A percentile compares a stretch with the other conserved stretches of the same genome.
Evolutionary conservation across 1,284 basidiomycete species (phyloP).

Genomic region (Tremellales sp.): DNA sequence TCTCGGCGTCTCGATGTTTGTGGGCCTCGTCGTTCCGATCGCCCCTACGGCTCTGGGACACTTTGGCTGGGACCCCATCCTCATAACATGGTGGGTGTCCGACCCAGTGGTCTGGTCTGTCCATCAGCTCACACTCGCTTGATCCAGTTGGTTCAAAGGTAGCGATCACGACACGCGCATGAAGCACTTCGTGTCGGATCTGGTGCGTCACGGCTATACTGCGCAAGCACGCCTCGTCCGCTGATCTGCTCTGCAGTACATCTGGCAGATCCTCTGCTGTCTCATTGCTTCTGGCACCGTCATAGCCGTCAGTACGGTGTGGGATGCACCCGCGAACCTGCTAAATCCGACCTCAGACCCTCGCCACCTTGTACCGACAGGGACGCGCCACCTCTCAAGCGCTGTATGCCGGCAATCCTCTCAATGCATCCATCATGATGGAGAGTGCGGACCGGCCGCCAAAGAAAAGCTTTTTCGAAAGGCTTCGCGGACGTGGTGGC

Average conservation of each 20-base stretch:
- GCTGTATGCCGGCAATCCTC: constrained; percentile 17
- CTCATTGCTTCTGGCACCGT: background rate
- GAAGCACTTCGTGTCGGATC: background rate
- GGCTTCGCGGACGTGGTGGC: too few relatives aligned
- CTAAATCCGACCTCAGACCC: constrained; percentile 11
- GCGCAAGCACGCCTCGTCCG: too few relatives aligned
- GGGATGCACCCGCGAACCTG: too few relatives aligned
- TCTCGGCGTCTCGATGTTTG: constrained; percentile 13
- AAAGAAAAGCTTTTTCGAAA: too few relatives aligned
- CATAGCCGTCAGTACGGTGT: constrained; percentile 1
- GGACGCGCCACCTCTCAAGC: constrained; percentile 28
- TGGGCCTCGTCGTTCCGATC: constrained; percentile 20
- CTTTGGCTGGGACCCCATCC: constrained; percentile 20
- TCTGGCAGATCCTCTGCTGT: constrained; percentile 1
- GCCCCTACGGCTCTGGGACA: constrained; percentile 21
- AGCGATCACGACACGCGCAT: background rate
- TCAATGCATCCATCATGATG: too few relatives aligned
- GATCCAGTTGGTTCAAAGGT: background rate
- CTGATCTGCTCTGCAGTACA: background rate
- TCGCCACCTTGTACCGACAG: constrained; percentile 28
- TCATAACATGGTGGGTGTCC: constrained; percentile 12
- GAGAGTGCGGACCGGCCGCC: too few relatives aligned
- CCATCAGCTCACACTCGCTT: too few relatives aligned
- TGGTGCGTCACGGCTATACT: background rate
- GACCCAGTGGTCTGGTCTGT: background rate